A percentile compares a stretch with the other conserved stretches of the same genome.
Evolutionary conservation across 805 yeast species (phyloP).

Genomic region (Candida piceae): DNA sequence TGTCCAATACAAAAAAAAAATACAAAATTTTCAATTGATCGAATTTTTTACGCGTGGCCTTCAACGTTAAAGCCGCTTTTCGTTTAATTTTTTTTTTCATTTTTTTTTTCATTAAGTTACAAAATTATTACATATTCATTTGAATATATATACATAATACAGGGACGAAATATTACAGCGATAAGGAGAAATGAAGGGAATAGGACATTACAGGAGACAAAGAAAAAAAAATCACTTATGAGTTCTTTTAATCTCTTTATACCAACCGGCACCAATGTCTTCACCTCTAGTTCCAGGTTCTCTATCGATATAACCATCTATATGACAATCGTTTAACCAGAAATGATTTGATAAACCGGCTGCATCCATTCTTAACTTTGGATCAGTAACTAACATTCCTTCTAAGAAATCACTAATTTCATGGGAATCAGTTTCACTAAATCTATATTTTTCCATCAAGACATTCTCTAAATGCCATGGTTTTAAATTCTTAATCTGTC

Average conservation of each 20-base stretch:
- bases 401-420: constrained; percentile 70
- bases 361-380: constrained; percentile 84
- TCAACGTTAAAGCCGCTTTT: too few relatives aligned
- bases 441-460: constrained; percentile 78
- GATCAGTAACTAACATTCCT: constrained; percentile 81
- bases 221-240: background rate
- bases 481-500: constrained; percentile 74
- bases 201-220: background rate
- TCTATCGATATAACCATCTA: constrained; percentile 74
- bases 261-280: constrained; percentile 87
- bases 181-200: too few relatives aligned
- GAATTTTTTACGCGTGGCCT: too few relatives aligned
- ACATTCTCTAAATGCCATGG: constrained; percentile 88
- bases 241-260: constrained; percentile 46
- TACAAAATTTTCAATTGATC: too few relatives aligned
- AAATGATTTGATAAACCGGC: constrained; percentile 90
- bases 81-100: too few relatives aligned
- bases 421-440: constrained; percentile 60
- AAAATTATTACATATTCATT: too few relatives aligned
- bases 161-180: too few relatives aligned
- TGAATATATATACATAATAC: too few relatives aligned
- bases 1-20: too few relatives aligned
- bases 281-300: constrained; percentile 75
- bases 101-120: too few relatives aligned
- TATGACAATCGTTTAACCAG: constrained; percentile 76